Conservation (phyloP, 2,329 filamentous ascomycete species). For the Aspergillus luchuensis region DNA sequence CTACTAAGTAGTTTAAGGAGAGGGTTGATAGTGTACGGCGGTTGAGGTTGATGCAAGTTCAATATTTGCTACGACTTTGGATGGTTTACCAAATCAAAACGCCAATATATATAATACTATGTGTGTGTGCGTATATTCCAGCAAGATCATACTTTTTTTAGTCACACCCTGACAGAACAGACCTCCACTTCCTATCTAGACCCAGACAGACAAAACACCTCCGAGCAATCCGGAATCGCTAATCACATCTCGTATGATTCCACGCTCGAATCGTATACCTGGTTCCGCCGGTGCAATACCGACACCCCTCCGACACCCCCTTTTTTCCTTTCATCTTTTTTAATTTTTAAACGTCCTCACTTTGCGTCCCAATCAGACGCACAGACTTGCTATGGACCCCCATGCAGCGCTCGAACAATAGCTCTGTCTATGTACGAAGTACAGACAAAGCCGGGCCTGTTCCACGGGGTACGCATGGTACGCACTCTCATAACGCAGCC, state of each 20-base stretch:
- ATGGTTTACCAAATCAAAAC: background rate
- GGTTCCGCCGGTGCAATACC: background rate
- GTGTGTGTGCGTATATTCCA: background rate
- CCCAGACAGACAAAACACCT: background rate
- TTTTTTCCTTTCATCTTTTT: background rate
- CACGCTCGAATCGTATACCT: background rate
- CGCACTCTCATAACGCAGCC: background rate
- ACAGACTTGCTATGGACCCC: constrained; percentile 13
- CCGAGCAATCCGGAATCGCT: background rate
- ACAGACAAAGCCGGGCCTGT: constrained; percentile 9
- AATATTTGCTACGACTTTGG: too few species aligned
- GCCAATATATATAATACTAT: background rate
- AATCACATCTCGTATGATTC: constrained; percentile 1
- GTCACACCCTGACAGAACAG: background rate
- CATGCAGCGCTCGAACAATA: constrained; percentile 8
- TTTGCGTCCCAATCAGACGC: constrained; percentile 9
- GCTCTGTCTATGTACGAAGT: constrained; percentile 1
- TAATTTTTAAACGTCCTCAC: background rate
- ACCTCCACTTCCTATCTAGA: background rate
- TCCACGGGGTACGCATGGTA: constrained; percentile 2
- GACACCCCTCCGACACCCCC: background rate
- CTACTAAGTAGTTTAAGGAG: background rate
- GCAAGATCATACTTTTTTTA: constrained; percentile 1
- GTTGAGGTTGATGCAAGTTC: background rate
- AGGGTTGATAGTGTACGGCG: background rate